phyloP scores from a whole-genome alignment of 257 asterid species.

The Solanum pinnatisectum region DNA sequence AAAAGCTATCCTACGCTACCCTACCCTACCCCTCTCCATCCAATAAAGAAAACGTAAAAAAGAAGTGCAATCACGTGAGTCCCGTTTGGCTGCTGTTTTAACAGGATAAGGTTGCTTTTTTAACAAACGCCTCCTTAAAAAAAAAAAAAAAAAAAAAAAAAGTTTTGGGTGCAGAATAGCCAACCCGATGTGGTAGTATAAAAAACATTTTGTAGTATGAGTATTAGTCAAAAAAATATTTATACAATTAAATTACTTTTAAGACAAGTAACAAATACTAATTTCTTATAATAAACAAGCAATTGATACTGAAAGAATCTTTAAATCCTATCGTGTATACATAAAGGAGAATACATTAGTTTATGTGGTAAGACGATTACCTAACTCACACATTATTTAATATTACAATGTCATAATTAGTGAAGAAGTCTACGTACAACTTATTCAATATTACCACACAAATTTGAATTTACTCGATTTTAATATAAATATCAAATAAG shows the following conservation, averaged over 20 bases:
- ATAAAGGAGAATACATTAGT: background rate
- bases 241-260: background rate
- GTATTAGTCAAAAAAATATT: background rate
- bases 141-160: background rate
- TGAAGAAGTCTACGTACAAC: background rate
- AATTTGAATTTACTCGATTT: too few relatives aligned
- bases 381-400: background rate
- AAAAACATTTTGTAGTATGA: background rate
- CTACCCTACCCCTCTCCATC: too few relatives aligned
- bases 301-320: background rate
- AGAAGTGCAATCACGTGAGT: background rate
- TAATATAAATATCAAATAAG: too few relatives aligned
- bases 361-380: background rate
- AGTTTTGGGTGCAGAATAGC: background rate
- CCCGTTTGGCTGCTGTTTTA: background rate
- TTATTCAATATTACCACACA: background rate
- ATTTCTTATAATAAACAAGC: background rate
- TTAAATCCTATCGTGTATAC: background rate
- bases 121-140: background rate
- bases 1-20: too few relatives aligned
- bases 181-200: background rate
- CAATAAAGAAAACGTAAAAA: background rate
- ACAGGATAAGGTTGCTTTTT: background rate
- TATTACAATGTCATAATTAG: background rate
- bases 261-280: too few relatives aligned